A percentile compares a stretch with the other conserved stretches of the same genome.
Evolutionary conservation across 192 early-diverging fungal genomes (phyloP).

Genomic region (Coemansia sp.): DNA sequence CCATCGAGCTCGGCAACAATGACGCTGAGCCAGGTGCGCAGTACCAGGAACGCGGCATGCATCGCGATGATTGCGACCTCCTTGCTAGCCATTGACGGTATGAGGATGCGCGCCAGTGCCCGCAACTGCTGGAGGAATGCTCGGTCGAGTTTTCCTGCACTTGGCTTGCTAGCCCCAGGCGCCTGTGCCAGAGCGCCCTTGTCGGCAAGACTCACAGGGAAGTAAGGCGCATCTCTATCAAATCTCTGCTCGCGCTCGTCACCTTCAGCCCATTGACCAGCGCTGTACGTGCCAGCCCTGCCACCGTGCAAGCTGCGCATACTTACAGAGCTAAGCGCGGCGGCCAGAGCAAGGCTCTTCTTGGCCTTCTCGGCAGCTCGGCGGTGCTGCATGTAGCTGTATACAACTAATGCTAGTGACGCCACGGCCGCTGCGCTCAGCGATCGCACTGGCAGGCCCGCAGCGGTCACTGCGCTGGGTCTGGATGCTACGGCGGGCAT

Average conservation of each 20-base stretch:
- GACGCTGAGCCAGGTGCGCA: constrained; percentile 89
- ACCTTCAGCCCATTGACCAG: constrained; percentile 38
- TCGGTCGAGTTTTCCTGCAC: constrained; percentile 34
- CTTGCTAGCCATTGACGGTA: constrained; percentile 78
- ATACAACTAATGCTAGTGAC: constrained; percentile 41
- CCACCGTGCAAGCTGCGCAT: constrained; percentile 41
- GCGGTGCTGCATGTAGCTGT: constrained; percentile 52
- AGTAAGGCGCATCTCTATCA: constrained; percentile 44
- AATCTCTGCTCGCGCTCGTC: constrained; percentile 53
- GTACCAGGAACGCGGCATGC: constrained; percentile 84
- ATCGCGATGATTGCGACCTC: constrained; percentile 77
- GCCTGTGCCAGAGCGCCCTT: constrained; percentile 4
- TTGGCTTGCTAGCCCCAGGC: neutral
- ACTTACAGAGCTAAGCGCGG: constrained; percentile 40
- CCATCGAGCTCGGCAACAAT: constrained; percentile 93
- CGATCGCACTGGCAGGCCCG: constrained; percentile 32
- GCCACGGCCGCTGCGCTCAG: constrained; percentile 37
- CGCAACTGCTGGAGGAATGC: constrained; percentile 60
- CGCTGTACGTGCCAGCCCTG: constrained; percentile 25
- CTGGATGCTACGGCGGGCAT: constrained; percentile 21
- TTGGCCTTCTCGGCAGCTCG: constrained; percentile 44
- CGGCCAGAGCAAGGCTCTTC: constrained; percentile 39
- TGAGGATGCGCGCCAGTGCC: constrained; percentile 77
- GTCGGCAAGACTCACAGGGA: constrained; percentile 22
- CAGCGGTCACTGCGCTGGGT: constrained; percentile 13